phyloP scores from a whole-genome alignment of 2,329 filamentous ascomycete species.

The Fonsecaea multimorphosa region DNA sequence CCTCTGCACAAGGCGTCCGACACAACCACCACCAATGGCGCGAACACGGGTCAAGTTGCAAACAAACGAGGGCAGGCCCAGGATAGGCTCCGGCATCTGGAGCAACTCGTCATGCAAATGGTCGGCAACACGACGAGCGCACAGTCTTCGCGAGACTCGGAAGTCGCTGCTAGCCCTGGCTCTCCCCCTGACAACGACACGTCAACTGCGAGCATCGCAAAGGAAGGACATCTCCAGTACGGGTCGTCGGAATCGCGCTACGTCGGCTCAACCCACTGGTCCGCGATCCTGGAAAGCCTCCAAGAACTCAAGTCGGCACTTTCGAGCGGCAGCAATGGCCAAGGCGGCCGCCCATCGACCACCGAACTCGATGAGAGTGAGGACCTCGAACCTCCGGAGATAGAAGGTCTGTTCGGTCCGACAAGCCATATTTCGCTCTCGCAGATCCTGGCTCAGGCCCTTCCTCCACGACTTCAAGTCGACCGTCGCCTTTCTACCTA shows the following conservation, averaged over 20 bases:
- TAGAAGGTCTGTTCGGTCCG: slow-evolving; percentile 31
- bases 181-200: background rate
- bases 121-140: slow-evolving; percentile 22
- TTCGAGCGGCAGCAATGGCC: slow-evolving; percentile 9
- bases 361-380: slow-evolving; percentile 31
- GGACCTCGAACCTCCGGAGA: slow-evolving; percentile 26
- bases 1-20: slow-evolving; percentile 35
- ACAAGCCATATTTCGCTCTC: slow-evolving; percentile 26
- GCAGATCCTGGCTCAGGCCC: slow-evolving; percentile 34
- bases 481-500: slow-evolving; percentile 37
- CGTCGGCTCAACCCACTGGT: slow-evolving; percentile 52
- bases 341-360: slow-evolving; percentile 9
- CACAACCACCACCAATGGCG: background rate
- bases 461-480: slow-evolving; percentile 34
- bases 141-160: background rate
- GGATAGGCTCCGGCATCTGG: slow-evolving; percentile 36
- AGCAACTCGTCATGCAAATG: slow-evolving; percentile 38
- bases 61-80: slow-evolving; percentile 30
- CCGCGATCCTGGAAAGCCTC: slow-evolving; percentile 48
- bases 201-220: slow-evolving; percentile 16
- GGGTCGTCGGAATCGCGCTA: slow-evolving; percentile 40
- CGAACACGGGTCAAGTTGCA: background rate
- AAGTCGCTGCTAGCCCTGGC: background rate
- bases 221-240: slow-evolving; percentile 29
- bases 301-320: slow-evolving; percentile 37